A percentile compares a stretch with the other conserved stretches of the same genome.
These are phyloP conservation scores for Rhinocladiella mackenziei DNA, from an alignment of 2,329 filamentous ascomycete species.

Conservation along the genomic window DNA sequence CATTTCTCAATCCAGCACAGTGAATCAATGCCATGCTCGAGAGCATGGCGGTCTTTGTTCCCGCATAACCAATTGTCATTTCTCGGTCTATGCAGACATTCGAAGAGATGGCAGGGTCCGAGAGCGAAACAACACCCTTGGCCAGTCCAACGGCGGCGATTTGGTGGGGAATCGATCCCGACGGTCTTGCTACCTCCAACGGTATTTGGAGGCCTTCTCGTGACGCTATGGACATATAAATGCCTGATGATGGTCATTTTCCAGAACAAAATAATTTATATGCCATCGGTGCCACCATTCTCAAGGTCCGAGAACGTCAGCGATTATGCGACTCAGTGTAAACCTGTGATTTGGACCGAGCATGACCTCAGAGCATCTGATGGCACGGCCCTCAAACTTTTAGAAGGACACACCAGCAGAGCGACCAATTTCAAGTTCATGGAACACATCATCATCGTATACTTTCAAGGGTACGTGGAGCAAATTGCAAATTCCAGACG, in stretches of 20 bases:
- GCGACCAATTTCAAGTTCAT: background rate
- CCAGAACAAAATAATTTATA: conserved; percentile 79
- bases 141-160: conserved; percentile 9
- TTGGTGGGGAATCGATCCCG: conserved; percentile 35
- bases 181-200: conserved; percentile 59
- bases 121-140: too few species aligned
- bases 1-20: background rate
- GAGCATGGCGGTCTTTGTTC: background rate
- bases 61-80: background rate
- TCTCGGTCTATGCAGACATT: background rate
- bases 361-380: conserved; percentile 58
- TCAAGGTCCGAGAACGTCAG: conserved; percentile 63
- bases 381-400: conserved; percentile 61
- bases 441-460: conserved; percentile 41
- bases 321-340: conserved; percentile 59
- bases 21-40: conserved; percentile 5
- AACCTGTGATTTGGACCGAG: conserved; percentile 64
- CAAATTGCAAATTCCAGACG: background rate
- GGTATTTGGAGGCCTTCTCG: conserved; percentile 62
- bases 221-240: conserved; percentile 61
- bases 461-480: conserved; percentile 45
- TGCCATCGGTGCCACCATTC: conserved; percentile 70
- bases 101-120: background rate
- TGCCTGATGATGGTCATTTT: conserved; percentile 72
- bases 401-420: conserved; percentile 41